These are phyloP conservation scores for Neoboletus magnificus DNA, from an alignment of 768 basidiomycete genomes.

Conservation along the genomic window DNA sequence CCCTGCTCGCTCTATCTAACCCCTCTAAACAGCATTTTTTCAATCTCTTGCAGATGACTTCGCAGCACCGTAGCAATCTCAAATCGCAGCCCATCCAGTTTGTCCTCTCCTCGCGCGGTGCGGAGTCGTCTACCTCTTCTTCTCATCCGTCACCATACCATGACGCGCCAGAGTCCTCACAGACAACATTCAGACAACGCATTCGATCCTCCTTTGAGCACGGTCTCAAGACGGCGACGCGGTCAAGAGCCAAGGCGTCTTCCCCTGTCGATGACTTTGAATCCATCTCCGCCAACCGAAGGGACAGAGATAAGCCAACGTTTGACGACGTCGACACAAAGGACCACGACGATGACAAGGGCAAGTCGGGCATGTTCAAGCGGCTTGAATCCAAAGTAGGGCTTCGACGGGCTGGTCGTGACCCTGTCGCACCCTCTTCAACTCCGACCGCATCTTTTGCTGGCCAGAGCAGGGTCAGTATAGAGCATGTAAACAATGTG, in stretches of 20 bases:
- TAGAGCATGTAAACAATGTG: constrained; percentile 35
- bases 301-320: constrained; percentile 37
- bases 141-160: constrained; percentile 24
- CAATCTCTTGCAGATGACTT: constrained; percentile 45
- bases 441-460: constrained; percentile 37
- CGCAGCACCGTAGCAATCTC: constrained; percentile 38
- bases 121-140: constrained; percentile 33
- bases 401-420: constrained; percentile 45
- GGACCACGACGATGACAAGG: constrained; percentile 37
- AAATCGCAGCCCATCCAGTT: constrained; percentile 32
- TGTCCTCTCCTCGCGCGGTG: constrained; percentile 43
- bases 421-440: constrained; percentile 37
- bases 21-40: constrained; percentile 39
- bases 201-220: constrained; percentile 67
- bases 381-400: constrained; percentile 49
- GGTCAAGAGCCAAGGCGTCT: constrained; percentile 46
- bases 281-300: constrained; percentile 42
- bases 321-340: constrained; percentile 30
- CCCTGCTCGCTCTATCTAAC: constrained; percentile 39
- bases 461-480: constrained; percentile 20
- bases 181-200: constrained; percentile 55
- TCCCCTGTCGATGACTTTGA: constrained; percentile 41
- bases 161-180: constrained; percentile 38
- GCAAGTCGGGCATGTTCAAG: constrained; percentile 44
- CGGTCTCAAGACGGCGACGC: constrained; percentile 60